Evolutionary conservation across 2,329 filamentous ascomycete species (phyloP), one percentile per base, ranked within the genome.

Genomic region (Colletotrichum spaethianum): DNA sequence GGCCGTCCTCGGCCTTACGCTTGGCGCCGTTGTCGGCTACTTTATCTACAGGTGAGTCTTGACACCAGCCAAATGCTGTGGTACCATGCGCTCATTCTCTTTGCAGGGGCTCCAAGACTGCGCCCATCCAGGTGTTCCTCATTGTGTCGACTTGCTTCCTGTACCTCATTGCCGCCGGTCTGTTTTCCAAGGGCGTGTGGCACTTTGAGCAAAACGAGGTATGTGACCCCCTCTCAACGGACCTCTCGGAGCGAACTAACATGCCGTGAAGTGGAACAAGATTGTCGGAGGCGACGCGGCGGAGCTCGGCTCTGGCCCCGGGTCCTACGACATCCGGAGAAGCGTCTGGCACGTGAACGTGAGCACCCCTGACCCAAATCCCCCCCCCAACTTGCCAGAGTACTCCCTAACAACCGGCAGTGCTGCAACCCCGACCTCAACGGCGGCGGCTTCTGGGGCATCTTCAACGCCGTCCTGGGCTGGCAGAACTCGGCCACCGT

Each of bases 271-370:
- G 63, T 96, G 91, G 90, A 88, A 87, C 74, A 86, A 89, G 61
- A 77, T 89, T 28, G 86, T 91, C 23, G 91, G 91, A 33, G 85
- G 88, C 11, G 87, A 89, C 72, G 86, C 85, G 7, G 79, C 82
- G 6, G 86, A 88, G 75, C 72, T 82, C 4, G 86, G 86, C 67
- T 74, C 75, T 14, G 93, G 93, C 0, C 88, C 93, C 0, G 93
- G 94, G 4, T 94, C 92, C 1, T 96, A 96, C 82, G 90, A 96
- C 78, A 93, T 96, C 75, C 86, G 86, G 60, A 84, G 91, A 76
- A 93, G 89, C 68, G 93, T 96, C 28, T 96, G 93, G 93, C 93
- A 96, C 78, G 89, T 96, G 72, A 95, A 96, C 80, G 88, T 90
- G 80, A 82, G 88, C 83, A 14, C 16, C 83, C 14, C 18, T 36